phyloP scores from a whole-genome alignment of 1,284 basidiomycete genomes.

The Caloboletus inedulis region DNA sequence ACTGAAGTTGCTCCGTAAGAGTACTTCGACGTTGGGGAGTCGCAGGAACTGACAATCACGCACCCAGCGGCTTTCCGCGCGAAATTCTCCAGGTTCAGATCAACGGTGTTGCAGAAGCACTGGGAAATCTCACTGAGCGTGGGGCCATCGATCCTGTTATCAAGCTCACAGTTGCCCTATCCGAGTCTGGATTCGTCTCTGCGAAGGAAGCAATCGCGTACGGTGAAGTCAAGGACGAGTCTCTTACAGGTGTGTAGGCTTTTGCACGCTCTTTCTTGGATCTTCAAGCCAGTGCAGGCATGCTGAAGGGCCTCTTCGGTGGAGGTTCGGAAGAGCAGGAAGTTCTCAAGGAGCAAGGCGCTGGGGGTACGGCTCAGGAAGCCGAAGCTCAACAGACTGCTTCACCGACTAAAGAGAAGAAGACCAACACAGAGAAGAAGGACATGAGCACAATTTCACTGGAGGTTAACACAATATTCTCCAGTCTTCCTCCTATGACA shows the following conservation, averaged over 20 bases:
- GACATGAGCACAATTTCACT: constrained; percentile 55
- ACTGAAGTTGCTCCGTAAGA: constrained; percentile 54
- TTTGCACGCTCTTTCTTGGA: background rate
- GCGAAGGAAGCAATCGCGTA: constrained; percentile 74
- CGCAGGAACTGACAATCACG: constrained; percentile 5
- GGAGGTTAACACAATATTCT: constrained; percentile 58
- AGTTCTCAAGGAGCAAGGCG: constrained; percentile 16
- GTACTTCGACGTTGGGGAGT: background rate
- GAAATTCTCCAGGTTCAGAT: constrained; percentile 69
- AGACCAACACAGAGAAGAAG: constrained; percentile 41
- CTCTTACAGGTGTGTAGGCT: constrained; percentile 57
- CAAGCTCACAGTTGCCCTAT: constrained; percentile 77
- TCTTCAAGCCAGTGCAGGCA: constrained; percentile 46
- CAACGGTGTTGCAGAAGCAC: constrained; percentile 64
- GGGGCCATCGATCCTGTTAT: constrained; percentile 72
- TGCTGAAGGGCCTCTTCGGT: constrained; percentile 83
- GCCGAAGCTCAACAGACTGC: constrained; percentile 15
- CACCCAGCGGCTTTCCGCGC: constrained; percentile 57
- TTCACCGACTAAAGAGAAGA: constrained; percentile 34
- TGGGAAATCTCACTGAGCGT: constrained; percentile 70
- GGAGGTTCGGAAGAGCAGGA: constrained; percentile 41
- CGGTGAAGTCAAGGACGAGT: constrained; percentile 76
- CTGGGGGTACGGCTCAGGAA: constrained; percentile 27
- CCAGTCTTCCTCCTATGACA: constrained; percentile 69
- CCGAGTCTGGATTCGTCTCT: constrained; percentile 80